phyloP scores from a whole-genome alignment of 495 filamentous ascomycete species.

The Hypoxylon fuscum region DNA sequence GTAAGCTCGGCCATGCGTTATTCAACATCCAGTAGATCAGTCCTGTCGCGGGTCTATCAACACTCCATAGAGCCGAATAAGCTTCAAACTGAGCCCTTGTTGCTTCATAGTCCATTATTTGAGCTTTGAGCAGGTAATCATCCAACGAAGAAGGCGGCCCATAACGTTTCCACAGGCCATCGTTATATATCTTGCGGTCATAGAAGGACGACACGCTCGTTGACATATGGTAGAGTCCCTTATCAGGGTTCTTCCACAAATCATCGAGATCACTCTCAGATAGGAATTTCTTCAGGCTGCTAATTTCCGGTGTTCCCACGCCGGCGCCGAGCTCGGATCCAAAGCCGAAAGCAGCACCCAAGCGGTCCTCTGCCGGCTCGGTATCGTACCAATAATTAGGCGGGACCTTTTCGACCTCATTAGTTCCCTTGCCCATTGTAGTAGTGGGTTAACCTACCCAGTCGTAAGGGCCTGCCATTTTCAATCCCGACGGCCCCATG shows the following conservation, averaged over 20 bases:
- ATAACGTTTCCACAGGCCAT: constrained; percentile 61
- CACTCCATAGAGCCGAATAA: constrained; percentile 61
- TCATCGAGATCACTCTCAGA: constrained; percentile 58
- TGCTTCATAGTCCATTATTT: constrained; percentile 72
- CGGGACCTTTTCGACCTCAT: constrained; percentile 59
- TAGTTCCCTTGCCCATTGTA: too few species aligned
- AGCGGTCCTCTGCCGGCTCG: constrained; percentile 43
- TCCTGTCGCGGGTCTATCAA: constrained; percentile 64
- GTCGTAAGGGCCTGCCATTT: constrained; percentile 75
- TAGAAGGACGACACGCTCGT: constrained; percentile 62
- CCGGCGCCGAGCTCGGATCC: constrained; percentile 69
- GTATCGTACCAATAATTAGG: constrained; percentile 70
- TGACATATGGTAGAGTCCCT: constrained; percentile 67
- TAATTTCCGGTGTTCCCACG: constrained; percentile 67
- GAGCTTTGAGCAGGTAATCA: constrained; percentile 64
- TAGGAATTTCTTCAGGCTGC: constrained; percentile 64
- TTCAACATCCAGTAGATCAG: constrained; percentile 77
- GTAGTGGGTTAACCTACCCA: constrained; percentile 45
- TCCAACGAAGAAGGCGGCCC: constrained; percentile 61
- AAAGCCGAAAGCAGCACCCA: constrained; percentile 70
- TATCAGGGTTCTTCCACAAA: constrained; percentile 64
- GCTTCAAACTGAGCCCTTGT: constrained; percentile 69
- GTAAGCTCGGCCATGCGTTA: constrained; percentile 69
- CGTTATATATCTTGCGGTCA: constrained; percentile 65
- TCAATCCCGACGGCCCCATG: constrained; percentile 67